Conservation (phyloP, 305 asterid species). For the Fraxinus paxiana region DNA sequence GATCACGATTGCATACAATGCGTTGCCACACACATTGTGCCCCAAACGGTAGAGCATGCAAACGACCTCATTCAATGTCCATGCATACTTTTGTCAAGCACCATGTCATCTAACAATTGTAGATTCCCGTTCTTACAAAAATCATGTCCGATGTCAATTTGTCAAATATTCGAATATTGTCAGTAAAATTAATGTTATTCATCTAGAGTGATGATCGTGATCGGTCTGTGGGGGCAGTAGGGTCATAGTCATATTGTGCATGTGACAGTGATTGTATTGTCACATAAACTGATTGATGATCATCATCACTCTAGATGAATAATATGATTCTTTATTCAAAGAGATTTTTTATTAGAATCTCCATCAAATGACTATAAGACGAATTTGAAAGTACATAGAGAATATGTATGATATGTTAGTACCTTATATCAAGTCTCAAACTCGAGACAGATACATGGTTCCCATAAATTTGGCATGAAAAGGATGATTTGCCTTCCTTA, state of each 20-base stretch:
- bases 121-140: neutral
- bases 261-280: too few relatives aligned
- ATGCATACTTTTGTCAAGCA: neutral
- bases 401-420: neutral
- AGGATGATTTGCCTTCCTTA: neutral
- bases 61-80: neutral
- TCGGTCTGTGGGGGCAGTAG: neutral
- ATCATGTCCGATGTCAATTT: neutral
- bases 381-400: neutral
- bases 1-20: neutral
- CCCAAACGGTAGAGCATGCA: neutral
- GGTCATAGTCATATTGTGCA: neutral
- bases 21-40: neutral
- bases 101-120: neutral
- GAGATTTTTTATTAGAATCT: neutral
- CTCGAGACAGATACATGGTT: neutral
- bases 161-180: neutral
- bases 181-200: too few relatives aligned
- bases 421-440: neutral
- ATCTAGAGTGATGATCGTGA: neutral
- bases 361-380: neutral
- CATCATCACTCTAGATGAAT: neutral
- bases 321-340: neutral
- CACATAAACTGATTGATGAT: neutral
- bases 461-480: conserved; percentile 7